These are phyloP conservation scores for Aquilaria agallochum DNA, from an alignment of 441 rosid species.

Conservation along the genomic window DNA sequence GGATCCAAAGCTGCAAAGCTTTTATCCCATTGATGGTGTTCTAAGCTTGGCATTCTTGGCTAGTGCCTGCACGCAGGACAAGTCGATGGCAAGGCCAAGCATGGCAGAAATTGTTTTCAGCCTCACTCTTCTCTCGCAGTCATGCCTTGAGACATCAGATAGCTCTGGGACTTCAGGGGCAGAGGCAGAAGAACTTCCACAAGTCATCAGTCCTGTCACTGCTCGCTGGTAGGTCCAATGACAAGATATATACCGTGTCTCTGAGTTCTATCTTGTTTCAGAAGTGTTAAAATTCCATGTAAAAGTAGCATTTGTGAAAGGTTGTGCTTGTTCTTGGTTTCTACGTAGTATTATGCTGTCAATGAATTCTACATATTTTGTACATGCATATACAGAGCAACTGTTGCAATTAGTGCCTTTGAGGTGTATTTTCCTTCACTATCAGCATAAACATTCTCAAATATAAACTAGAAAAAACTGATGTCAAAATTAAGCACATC, in stretches of 20 bases:
- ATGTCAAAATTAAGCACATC: background rate
- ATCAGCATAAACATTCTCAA: background rate
- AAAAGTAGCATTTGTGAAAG: background rate
- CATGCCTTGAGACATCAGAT: slow-evolving; percentile 30
- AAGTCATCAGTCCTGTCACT: slow-evolving; percentile 28
- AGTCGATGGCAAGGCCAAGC: slow-evolving; percentile 45
- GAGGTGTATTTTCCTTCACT: too few relatives aligned
- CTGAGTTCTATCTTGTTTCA: slow-evolving; percentile 1
- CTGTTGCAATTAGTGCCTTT: too few relatives aligned
- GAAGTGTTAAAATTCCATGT: slow-evolving; percentile 4
- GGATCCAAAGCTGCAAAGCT: slow-evolving; percentile 49
- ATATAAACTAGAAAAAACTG: too few relatives aligned
- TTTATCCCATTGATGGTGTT: slow-evolving; percentile 44
- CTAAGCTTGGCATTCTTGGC: slow-evolving; percentile 50
- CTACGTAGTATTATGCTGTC: too few relatives aligned
- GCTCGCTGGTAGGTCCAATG: slow-evolving; percentile 33
- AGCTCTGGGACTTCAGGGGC: slow-evolving; percentile 35
- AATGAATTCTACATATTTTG: too few relatives aligned
- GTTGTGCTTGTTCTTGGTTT: too few relatives aligned
- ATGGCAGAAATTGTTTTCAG: slow-evolving; percentile 63
- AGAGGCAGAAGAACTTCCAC: slow-evolving; percentile 36
- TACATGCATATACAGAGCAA: background rate
- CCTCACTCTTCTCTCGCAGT: slow-evolving; percentile 44
- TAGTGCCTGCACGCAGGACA: slow-evolving; percentile 41
- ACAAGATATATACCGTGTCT: background rate